A percentile compares a stretch with the other conserved stretches of the same genome.
phyloP scores from a whole-genome alignment of 495 filamentous ascomycete genomes.

The Xanthoparmelia taractica region DNA sequence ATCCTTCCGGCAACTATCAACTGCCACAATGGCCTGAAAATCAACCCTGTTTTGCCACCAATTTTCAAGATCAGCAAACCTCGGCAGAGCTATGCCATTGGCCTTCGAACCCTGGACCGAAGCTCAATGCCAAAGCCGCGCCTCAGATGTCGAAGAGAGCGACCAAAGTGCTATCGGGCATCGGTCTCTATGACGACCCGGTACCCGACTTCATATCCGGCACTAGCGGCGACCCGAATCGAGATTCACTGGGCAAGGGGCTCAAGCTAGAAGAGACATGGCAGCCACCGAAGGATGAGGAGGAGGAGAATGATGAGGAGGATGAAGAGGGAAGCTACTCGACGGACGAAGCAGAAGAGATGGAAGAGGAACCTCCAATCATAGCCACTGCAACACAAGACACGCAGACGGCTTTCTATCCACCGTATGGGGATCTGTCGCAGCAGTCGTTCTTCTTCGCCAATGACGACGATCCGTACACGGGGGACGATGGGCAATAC shows the following conservation, averaged over 20 bases:
- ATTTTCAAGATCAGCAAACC: constrained; percentile 39
- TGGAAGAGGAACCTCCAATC: constrained; percentile 14
- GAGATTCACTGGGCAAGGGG: constrained; percentile 52
- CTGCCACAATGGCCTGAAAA: constrained; percentile 12
- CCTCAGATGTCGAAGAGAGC: constrained; percentile 36
- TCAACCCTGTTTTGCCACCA: neutral
- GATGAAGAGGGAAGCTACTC: constrained; percentile 38
- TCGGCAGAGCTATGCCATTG: constrained; percentile 49
- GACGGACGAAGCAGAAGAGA: constrained; percentile 34
- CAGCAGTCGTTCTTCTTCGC: constrained; percentile 43
- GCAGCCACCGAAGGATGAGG: constrained; percentile 56
- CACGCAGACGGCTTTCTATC: constrained; percentile 32
- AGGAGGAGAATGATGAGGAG: constrained; percentile 46
- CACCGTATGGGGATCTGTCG: constrained; percentile 32
- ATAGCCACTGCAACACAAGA: constrained; percentile 10
- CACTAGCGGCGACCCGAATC: constrained; percentile 31
- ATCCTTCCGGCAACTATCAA: constrained; percentile 18
- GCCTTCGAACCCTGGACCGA: constrained; percentile 9
- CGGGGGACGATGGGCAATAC: constrained; percentile 29
- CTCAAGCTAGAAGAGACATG: constrained; percentile 80
- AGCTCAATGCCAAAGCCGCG: neutral
- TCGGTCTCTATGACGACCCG: constrained; percentile 74
- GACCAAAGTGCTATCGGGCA: constrained; percentile 68
- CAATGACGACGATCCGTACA: constrained; percentile 33
- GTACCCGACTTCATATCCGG: constrained; percentile 37